Percentiles rank a stretch among this genome's conserved stretches.
Evolutionary conservation across 2,329 filamentous ascomycete genomes (phyloP).

Genomic region (Davidsoniella neocaledoniae): DNA sequence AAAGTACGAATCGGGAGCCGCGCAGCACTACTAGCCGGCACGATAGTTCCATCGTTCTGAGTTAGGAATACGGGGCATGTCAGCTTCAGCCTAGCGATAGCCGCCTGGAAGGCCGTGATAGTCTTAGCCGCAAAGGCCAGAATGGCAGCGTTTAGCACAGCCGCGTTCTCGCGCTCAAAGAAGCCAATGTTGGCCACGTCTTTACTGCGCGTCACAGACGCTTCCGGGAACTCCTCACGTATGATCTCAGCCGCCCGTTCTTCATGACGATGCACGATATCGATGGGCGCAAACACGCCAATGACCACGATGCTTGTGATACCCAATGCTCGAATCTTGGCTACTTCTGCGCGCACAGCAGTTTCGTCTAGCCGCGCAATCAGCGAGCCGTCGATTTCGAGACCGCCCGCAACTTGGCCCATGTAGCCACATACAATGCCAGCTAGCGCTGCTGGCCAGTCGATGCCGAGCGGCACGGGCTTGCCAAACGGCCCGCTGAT

Average conservation of each 20-base stretch:
- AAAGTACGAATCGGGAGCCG: constrained; percentile 44
- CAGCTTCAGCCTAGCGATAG: constrained; percentile 32
- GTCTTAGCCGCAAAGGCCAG: constrained; percentile 39
- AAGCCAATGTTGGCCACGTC: constrained; percentile 37
- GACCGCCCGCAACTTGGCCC: constrained; percentile 30
- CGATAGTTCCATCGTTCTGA: constrained; percentile 46
- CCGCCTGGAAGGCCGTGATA: constrained; percentile 36
- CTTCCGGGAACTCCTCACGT: constrained; percentile 17
- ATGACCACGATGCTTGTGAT: constrained; percentile 31
- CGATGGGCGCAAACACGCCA: constrained; percentile 37
- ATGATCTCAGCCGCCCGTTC: constrained; percentile 29
- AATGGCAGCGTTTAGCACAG: constrained; percentile 47
- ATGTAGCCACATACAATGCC: constrained; percentile 29
- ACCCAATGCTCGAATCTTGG: constrained; percentile 23
- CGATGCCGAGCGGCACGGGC: constrained; percentile 31
- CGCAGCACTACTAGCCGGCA: constrained; percentile 35
- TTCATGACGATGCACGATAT: constrained; percentile 31
- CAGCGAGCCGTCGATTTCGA: constrained; percentile 33
- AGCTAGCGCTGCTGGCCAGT: constrained; percentile 35
- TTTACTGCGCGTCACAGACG: constrained; percentile 32
- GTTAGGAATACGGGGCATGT: constrained; percentile 42
- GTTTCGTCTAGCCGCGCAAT: constrained; percentile 28
- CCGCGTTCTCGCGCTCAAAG: constrained; percentile 46
- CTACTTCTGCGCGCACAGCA: constrained; percentile 25
- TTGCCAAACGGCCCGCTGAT: constrained; percentile 30